Evolutionary conservation across 768 basidiomycete species (phyloP).

Genomic region (Kwoniella dejecticola): DNA sequence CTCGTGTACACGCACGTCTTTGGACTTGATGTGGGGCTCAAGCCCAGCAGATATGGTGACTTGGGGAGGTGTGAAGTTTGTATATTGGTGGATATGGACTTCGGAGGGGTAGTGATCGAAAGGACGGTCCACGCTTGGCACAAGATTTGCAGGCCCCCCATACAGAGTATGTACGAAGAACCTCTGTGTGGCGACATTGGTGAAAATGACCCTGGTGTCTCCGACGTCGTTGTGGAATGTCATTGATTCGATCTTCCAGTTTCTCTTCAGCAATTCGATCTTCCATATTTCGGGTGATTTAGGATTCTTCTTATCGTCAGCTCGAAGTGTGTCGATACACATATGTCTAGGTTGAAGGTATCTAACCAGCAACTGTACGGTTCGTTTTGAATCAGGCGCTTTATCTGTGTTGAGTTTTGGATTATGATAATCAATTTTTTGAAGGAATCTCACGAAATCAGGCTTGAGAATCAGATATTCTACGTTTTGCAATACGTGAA

Average conservation of each 20-base stretch:
- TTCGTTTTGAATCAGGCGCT: background rate
- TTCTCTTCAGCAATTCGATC: conserved; percentile 2
- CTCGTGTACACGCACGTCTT: too few relatives aligned
- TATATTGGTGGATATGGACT: too few relatives aligned
- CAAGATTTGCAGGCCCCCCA: too few relatives aligned
- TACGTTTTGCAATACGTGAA: background rate
- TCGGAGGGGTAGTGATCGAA: too few relatives aligned
- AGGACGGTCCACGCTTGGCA: too few relatives aligned
- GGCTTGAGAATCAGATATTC: conserved; percentile 1
- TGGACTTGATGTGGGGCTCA: too few relatives aligned
- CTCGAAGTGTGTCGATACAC: conserved; percentile 4
- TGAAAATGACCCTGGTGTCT: background rate
- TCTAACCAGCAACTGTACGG: conserved; percentile 1
- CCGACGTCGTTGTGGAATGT: conserved; percentile 7
- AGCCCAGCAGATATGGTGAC: too few relatives aligned
- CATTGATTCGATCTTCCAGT: background rate
- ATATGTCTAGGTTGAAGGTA: conserved; percentile 4
- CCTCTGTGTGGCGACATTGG: background rate
- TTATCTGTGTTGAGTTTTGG: background rate
- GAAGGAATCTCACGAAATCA: conserved; percentile 8
- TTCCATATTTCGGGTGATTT: conserved; percentile 12
- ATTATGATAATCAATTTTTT: background rate
- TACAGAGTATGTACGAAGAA: too few relatives aligned
- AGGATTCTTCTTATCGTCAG: conserved; percentile 3
- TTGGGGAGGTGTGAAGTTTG: too few relatives aligned